Percentiles rank a stretch among this genome's conserved stretches.
phyloP scores from a whole-genome alignment of 2,329 filamentous ascomycete species.

The Reticulascus tulasneorum region DNA sequence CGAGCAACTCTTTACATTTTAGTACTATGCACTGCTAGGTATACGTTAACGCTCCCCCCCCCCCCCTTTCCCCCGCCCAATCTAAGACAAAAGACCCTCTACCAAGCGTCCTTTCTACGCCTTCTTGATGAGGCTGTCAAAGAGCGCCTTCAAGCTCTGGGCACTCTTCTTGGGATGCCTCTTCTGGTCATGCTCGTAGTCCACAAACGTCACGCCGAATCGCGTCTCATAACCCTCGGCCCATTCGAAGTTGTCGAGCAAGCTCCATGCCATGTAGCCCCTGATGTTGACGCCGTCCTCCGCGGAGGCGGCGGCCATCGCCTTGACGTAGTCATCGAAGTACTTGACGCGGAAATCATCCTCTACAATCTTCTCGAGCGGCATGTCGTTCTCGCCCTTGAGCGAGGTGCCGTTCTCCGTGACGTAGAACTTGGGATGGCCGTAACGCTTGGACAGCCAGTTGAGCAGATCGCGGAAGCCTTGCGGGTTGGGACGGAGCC shows the following conservation, averaged over 20 bases:
- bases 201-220: conserved; percentile 80
- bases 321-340: conserved; percentile 71
- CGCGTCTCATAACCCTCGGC: conserved; percentile 86
- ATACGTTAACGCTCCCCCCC: background rate
- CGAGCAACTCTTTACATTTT: conserved; percentile 5
- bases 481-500: conserved; percentile 71
- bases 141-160: conserved; percentile 64
- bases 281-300: conserved; percentile 74
- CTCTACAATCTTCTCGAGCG: conserved; percentile 65
- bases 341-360: conserved; percentile 81
- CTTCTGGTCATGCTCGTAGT: conserved; percentile 77
- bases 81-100: conserved; percentile 3
- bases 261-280: conserved; percentile 82
- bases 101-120: too few relatives aligned
- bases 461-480: conserved; percentile 75
- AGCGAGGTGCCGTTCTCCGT: conserved; percentile 86
- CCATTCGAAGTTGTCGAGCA: conserved; percentile 91
- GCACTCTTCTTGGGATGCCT: conserved; percentile 83
- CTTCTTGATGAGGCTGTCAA: conserved; percentile 67
- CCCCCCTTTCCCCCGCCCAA: background rate
- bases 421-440: conserved; percentile 73
- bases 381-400: conserved; percentile 76
- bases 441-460: conserved; percentile 76
- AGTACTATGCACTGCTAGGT: conserved; percentile 4
- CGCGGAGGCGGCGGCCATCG: conserved; percentile 68